Evolutionary conservation across 2,329 filamentous ascomycete genomes (phyloP), one percentile per base, ranked within the genome.

Genomic region (Teratosphaeria epicoccoides): DNA sequence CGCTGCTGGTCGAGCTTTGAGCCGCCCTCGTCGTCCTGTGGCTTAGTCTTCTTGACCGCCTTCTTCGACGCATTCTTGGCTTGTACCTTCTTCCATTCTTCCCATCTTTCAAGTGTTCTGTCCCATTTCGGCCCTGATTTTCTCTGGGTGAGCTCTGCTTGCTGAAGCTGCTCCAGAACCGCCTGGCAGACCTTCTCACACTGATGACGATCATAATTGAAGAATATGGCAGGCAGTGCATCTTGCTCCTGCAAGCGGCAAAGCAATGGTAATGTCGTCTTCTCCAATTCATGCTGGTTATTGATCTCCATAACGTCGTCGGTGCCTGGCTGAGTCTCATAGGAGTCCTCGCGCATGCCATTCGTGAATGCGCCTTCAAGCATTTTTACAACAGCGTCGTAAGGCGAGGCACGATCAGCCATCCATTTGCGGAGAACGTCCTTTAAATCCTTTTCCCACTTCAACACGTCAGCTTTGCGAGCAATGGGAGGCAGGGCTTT

Each of bases 141-240:
- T 59, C 83, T 82, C 72, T 78, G 85, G 6, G 63, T 59, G 0
- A 69, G 57, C 59, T 87, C 84, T 0, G 78, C 75, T 1, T 71
- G 61, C 47, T 75, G 63, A 0, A 89, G 69, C 52, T 80, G 72
- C 0, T 66, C 58, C 1, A 83, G 63, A 0, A 89, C 59, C 0
- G 67, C 60, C 23, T 65, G 58, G 24, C 79, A 76, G 24, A 85
- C 77, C 9, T 66, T 64, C 65, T 88, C 85, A 59, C 87, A 90
- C 25, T 71, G 67, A 1, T 67, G 66, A 46, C 85, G 80, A 57
- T 89, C 83, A 59, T 87, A 91, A 62, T 87, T 87, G 72, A 91
- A 91, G 1, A 89, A 66, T 11, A 91, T 81, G 0, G 83, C 85
- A 0, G 86, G 87, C 1, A 91, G 72, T 0, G 83, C 84, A 51